Evolutionary conservation across 371 early-diverging fungal species (phyloP).

Genomic region (Syncephalastrum racemosum): DNA sequence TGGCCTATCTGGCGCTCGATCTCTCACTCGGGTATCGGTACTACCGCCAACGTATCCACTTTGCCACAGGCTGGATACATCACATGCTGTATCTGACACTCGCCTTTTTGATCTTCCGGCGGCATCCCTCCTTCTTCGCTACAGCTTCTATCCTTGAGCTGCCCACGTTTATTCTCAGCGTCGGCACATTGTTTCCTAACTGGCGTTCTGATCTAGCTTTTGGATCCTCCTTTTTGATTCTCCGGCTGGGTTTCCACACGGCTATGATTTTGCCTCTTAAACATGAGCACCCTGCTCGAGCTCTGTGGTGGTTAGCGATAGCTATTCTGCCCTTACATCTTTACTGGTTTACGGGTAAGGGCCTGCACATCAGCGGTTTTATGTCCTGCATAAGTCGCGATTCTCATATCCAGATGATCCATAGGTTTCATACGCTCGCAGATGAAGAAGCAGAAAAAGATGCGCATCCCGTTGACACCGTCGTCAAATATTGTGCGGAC

Average conservation of each 20-base stretch:
- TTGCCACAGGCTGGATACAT: constrained; percentile 51
- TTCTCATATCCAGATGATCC: too few relatives aligned
- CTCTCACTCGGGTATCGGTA: constrained; percentile 39
- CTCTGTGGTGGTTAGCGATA: constrained; percentile 26
- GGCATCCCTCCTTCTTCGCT: constrained; percentile 25
- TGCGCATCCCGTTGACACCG: too few relatives aligned
- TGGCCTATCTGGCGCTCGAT: constrained; percentile 41
- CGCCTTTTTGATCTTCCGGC: constrained; percentile 11
- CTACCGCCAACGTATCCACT: constrained; percentile 39
- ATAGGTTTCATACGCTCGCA: too few relatives aligned
- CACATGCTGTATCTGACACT: constrained; percentile 40
- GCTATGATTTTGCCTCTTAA: constrained; percentile 28
- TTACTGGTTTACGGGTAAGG: constrained; percentile 41
- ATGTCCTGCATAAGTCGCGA: too few relatives aligned
- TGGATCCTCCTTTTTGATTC: constrained; percentile 29
- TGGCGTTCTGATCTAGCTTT: constrained; percentile 30
- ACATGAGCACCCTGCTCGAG: constrained; percentile 22
- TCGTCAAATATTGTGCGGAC: too few relatives aligned
- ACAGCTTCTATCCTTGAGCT: constrained; percentile 29
- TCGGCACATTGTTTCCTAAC: constrained; percentile 21
- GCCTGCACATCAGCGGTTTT: too few relatives aligned
- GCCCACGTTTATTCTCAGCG: constrained; percentile 31
- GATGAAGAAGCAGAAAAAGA: too few relatives aligned
- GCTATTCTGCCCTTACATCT: constrained; percentile 31
- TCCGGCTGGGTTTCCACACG: constrained; percentile 32